A percentile compares a stretch with the other conserved stretches of the same genome.
Evolutionary conservation across 352 stramenopile species (phyloP).

Genomic region (Globisporangium irregulare): DNA sequence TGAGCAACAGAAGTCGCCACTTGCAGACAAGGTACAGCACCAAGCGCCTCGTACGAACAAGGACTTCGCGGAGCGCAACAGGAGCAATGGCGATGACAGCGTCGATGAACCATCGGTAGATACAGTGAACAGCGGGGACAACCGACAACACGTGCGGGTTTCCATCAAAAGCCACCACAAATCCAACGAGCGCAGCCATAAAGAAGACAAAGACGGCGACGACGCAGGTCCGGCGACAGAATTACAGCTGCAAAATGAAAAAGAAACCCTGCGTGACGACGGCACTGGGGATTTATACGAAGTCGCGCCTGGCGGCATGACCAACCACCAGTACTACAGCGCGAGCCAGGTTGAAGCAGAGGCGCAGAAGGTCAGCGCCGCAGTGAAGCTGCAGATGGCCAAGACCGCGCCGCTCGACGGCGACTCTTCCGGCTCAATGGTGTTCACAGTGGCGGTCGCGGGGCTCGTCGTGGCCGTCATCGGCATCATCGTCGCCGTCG

Average conservation of each 20-base stretch:
- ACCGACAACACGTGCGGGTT: not conserved
- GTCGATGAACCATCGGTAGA: not conserved
- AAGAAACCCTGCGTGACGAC: not conserved
- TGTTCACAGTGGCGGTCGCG: constrained; percentile 11
- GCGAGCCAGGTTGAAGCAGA: constrained; percentile 3
- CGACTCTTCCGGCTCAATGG: constrained; percentile 12
- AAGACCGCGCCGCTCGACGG: constrained; percentile 17
- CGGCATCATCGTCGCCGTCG: constrained; percentile 19
- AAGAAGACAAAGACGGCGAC: not conserved
- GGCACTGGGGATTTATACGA: not conserved
- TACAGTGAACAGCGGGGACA: not conserved
- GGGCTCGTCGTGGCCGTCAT: constrained; percentile 18
- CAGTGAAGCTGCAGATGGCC: constrained; percentile 17
- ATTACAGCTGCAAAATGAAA: not conserved
- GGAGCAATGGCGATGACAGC: not conserved
- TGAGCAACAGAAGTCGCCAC: not conserved
- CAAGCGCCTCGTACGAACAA: not conserved
- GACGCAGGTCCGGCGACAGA: not conserved
- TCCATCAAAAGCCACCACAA: not conserved
- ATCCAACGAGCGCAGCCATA: too few relatives aligned
- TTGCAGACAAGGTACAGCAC: not conserved
- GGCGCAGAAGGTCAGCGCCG: constrained; percentile 7
- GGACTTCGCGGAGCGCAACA: not conserved
- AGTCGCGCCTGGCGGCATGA: not conserved
- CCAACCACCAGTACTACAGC: constrained; percentile 14